phyloP scores from a whole-genome alignment of 2,329 filamentous ascomycete species.

The Mariannaea sp. region DNA sequence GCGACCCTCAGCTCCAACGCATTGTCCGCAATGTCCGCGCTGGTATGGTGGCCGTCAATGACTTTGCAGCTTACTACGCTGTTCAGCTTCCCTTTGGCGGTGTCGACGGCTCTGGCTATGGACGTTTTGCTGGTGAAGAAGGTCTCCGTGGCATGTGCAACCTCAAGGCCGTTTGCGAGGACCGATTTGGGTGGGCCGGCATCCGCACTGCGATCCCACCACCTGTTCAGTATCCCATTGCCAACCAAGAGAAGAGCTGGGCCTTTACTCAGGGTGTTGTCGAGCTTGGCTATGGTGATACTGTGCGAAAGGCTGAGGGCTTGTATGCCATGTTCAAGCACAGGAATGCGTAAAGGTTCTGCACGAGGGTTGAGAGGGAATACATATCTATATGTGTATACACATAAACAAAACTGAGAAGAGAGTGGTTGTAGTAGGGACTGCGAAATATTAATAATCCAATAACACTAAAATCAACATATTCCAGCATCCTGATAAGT shows the following conservation, averaged over 20 bases:
- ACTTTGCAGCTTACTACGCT: conserved; percentile 92
- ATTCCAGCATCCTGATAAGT: no score
- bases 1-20: conserved; percentile 61
- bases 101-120: conserved; percentile 87
- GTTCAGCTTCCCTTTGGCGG: conserved; percentile 95
- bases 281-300: conserved; percentile 61
- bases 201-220: conserved; percentile 78
- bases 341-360: conserved; percentile 41
- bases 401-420: no score
- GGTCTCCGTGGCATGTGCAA: conserved; percentile 86
- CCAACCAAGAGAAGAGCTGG: conserved; percentile 66
- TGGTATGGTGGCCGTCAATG: conserved; percentile 94
- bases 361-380: not conserved
- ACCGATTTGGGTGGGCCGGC: conserved; percentile 66
- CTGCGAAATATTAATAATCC: no score
- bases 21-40: conserved; percentile 73
- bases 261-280: conserved; percentile 65
- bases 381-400: not conserved
- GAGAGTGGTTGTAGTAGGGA: no score
- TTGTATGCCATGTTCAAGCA: conserved; percentile 51
- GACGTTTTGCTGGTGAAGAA: conserved; percentile 89
- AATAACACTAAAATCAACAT: no score
- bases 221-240: conserved; percentile 81
- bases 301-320: conserved; percentile 46
- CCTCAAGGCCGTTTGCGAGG: conserved; percentile 81